Evolutionary conservation across 2,329 filamentous ascomycete species (phyloP), one percentile per base, ranked within the genome.

Genomic region (Neofusicoccum laricinum): DNA sequence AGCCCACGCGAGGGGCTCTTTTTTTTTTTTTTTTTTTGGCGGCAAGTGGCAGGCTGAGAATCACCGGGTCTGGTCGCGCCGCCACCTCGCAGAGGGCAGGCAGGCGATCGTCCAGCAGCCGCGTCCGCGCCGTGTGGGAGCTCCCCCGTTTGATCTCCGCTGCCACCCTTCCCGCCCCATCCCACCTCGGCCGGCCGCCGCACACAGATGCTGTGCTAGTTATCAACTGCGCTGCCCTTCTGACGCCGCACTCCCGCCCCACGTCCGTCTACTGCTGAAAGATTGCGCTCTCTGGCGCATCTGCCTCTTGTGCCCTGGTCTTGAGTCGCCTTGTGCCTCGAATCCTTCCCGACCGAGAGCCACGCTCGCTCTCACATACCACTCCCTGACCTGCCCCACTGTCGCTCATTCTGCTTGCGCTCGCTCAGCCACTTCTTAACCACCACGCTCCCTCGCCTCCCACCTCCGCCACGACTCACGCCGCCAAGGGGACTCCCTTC

Each of bases 241-340:
- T 32, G 19, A n/a, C 50, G 51, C 51, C 40, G 41, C 41, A 43
- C n/a, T 15, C n/a, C 53, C 38, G 41, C 53, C 25, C 53, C 40
- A 58, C 25, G 40, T 45, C 25, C 25, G 25, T 5, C 25, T 30
- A 30, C 25, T 30, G 40, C n/a, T n/a, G 38, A 11, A 38, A 38
- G 11, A 38, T 38, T 11, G 36, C 11, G 10, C 36, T 38, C 10
- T 38, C 38, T 32, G 25, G 41, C 41, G 38, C 25, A 45, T 45
- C 55, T 59, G 21, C 55, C 41, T 30, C 41, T 30, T 30, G 25
- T n/a, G n/a, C 30, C 55, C 55, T 21, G 40, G 36, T 46, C 38
- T 59, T 59, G 55, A 34, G 21, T 59, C 55, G 55, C 30, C 41
- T 45, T 59, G 55, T 59, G 41, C 55, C 55, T 57, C 53, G 53